These are phyloP conservation scores for Blepharisma stoltei DNA, from an alignment of 73 alveolate species.

Conservation along the genomic window DNA sequence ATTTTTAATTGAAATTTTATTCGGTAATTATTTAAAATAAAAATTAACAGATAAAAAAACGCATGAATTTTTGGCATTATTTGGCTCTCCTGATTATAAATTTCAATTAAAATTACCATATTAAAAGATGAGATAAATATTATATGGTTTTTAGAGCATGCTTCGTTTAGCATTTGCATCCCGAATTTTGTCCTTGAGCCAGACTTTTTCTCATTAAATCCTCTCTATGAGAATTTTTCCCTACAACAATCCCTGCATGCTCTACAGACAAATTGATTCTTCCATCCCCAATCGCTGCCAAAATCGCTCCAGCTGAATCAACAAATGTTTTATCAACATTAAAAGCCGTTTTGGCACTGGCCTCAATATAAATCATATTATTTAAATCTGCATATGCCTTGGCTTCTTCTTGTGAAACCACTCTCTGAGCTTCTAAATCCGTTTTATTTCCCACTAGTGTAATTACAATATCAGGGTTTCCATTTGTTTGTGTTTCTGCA, in stretches of 20 bases:
- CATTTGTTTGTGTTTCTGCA: conserved; percentile 44
- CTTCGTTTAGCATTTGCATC: neutral
- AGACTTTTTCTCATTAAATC: neutral
- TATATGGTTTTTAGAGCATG: too few species aligned
- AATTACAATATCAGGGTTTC: conserved; percentile 35
- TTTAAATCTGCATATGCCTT: conserved; percentile 64
- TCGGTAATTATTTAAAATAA: too few species aligned
- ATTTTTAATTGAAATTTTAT: too few species aligned
- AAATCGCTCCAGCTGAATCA: neutral
- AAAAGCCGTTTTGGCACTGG: conserved; percentile 70
- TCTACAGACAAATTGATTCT: conserved; percentile 33
- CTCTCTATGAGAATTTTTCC: conserved; percentile 2
- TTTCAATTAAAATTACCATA: too few species aligned
- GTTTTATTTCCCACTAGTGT: conserved; percentile 49
- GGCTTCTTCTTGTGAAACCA: conserved; percentile 68
- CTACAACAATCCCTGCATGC: conserved; percentile 34
- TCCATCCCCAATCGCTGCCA: neutral
- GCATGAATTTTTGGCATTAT: too few species aligned
- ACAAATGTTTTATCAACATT: conserved; percentile 49
- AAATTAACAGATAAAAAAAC: too few species aligned
- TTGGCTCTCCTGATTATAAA: too few species aligned
- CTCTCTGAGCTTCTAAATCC: conserved; percentile 58
- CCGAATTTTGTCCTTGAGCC: neutral
- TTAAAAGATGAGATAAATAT: too few species aligned
- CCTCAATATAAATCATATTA: conserved; percentile 66